Base-by-base conservation (phyloP, 179 eudicot genomes). In the Actinidia chinensis region DNA sequence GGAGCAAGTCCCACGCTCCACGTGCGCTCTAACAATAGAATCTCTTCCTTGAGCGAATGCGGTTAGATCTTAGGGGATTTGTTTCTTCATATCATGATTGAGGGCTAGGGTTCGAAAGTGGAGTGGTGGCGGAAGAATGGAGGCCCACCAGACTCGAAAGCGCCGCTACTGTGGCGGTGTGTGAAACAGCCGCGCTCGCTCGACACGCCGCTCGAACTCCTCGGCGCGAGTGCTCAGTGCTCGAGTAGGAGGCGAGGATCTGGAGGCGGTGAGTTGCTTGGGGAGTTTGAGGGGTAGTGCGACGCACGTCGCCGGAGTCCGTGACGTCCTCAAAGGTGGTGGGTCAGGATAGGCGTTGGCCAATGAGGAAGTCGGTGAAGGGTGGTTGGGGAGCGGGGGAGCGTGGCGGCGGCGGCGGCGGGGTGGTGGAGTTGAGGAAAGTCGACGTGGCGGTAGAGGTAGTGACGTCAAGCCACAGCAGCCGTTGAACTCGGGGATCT, bases 361-460 rank as follows among this genome's bases (percentile, higher is more conserved):
- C 76, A 4, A 9, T 71, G 72, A 83, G 50, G 66, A 1, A n/a
- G 83, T 83, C 85, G 72, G 48, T 48, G 67, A 83, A 80, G 65
- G 80, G 78, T 79, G 82, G 60, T 79, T 79, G 22, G 85, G 85
- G 83, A 76, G 59, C 79, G 85, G 60, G 85, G 28, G 73, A 83
- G 85, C n/a, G n/a, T n/a, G n/a, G 68, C 85, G 85, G 77, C 80
- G 83, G 72, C 82, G 74, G 80, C 14, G 80, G 85, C n/a, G 67
- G 85, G 67, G 79, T 66, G 76, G 79, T 20, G 67, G 85, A 83
- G 68, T 79, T 83, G 78, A 83, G 80, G 78, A 76, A 83, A 83
- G 72, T 43, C 66, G 58, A 76, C 80, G 8, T 83, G 85, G 80
- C 83, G 85, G 81, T 83, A 83, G 68, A 83, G 85, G 48, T 83